Base-by-base conservation (phyloP, 768 basidiomycete genomes). In the Boletus reticulatus region DNA sequence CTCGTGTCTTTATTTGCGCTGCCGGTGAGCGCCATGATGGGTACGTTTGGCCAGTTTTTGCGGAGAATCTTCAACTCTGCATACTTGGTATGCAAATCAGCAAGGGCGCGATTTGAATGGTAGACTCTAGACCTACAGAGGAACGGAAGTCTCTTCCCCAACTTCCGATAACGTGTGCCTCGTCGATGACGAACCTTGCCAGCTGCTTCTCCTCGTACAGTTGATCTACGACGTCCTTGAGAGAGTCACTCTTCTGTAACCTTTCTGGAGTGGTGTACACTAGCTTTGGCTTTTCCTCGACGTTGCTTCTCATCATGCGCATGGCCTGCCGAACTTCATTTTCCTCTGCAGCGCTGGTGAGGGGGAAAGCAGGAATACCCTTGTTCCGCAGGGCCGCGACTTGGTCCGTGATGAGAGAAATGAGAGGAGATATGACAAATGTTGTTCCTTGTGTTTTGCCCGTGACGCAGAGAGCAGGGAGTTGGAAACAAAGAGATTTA, bases 11-110 rank as follows among this genome's bases (percentile, higher is more conserved):
- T 75, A 65, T 92, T 93, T 4, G 96, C 97, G 1, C 96, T 99
- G 8, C 94, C 97, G 0, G 97, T 99, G 44, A 98, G 79, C 0
- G 97, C 97, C 84, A 98, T 97, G 63, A 98, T 89, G 0, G 97
- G 96, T 0, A 94, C 80, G 8, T 79, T 70, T 0, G 92, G 90
- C 73, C 84, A 98, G 16, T 83, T 81, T 14, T 80, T 75, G 43
- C 94, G 87, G 36, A 98, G 79, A 32, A 76, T 70, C 14, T 81
- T 82, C 38, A 98, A 75, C 27, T 78, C 73, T 50, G 81, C 79
- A 67, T 93, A 93, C 89, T 96, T 57, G 54, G 31, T 42, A 16
- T 27, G 37, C 52, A 47, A 54, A 46, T 60, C 50, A 67, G 57
- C 36, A 53, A 54, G 47, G 47, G n/a, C 20, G 42, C 34, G 38